A percentile compares a stretch with the other conserved stretches of the same genome.
These are phyloP conservation scores for Citrus cavaleriei DNA, from an alignment of 345 rosid species.

Conservation along the genomic window DNA sequence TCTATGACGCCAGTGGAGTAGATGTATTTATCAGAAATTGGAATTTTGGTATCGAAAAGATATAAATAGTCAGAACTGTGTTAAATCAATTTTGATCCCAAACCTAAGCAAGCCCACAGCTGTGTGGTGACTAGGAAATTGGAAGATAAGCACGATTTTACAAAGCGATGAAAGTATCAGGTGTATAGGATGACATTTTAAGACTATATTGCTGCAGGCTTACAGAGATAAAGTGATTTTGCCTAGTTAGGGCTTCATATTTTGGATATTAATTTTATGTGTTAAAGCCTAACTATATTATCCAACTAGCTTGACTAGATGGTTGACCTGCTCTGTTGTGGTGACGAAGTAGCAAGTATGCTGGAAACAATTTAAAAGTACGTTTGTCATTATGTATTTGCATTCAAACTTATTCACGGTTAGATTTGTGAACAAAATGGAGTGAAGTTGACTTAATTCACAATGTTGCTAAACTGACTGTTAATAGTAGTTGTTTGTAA, in stretches of 20 bases:
- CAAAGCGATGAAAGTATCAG: background rate
- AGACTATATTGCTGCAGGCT: background rate
- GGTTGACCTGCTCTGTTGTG: background rate
- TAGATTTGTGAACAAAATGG: background rate
- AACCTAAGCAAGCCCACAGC: background rate
- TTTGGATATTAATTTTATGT: no score
- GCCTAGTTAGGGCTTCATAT: background rate
- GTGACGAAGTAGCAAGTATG: background rate
- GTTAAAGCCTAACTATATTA: background rate
- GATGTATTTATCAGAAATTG: no score
- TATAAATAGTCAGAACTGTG: background rate
- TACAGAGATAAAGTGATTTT: background rate
- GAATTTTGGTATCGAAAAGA: background rate
- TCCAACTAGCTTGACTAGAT: background rate
- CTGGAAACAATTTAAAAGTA: background rate
- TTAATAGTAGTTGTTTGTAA: background rate
- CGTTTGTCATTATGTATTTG: background rate
- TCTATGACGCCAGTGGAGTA: no score
- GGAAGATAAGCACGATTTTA: background rate
- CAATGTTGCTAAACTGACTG: background rate
- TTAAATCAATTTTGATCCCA: background rate
- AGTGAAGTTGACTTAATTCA: background rate
- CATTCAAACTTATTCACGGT: background rate
- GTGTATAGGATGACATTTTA: no score
- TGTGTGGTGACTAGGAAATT: background rate